Evolutionary conservation across 345 rosid genomes (phyloP).

Genomic region (Nephelium lappaceum): DNA sequence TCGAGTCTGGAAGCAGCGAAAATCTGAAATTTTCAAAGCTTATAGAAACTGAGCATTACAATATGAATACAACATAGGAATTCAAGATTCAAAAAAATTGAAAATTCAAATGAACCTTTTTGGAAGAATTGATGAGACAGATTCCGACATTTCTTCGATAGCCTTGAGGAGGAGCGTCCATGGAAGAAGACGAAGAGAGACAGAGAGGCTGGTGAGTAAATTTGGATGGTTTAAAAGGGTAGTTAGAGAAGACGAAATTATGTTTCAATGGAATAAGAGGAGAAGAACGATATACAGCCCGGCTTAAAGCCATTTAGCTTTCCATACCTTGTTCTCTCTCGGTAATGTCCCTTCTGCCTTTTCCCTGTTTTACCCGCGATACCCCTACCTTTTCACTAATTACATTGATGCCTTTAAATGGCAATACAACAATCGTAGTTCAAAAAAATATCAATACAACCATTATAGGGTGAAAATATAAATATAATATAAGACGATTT

Average conservation of each 20-base stretch:
- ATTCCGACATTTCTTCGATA: constrained; percentile 92
- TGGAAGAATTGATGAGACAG: constrained; percentile 79
- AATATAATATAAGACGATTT: too few species aligned
- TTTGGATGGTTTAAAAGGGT: constrained; percentile 31
- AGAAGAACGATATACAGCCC: constrained; percentile 22
- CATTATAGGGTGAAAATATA: too few species aligned
- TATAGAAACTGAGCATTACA: background rate
- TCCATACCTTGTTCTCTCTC: background rate
- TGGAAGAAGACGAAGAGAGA: constrained; percentile 45
- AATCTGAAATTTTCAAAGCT: constrained; percentile 44
- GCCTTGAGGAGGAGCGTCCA: constrained; percentile 91
- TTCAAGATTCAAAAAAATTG: too few species aligned
- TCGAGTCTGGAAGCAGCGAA: constrained; percentile 92
- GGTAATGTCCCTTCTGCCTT: too few species aligned
- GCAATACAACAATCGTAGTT: too few species aligned
- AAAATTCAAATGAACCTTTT: constrained; percentile 50
- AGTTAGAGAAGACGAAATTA: constrained; percentile 26
- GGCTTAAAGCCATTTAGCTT: constrained; percentile 42
- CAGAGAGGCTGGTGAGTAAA: constrained; percentile 33
- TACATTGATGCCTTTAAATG: too few species aligned
- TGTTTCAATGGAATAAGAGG: constrained; percentile 15
- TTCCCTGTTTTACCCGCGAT: too few species aligned
- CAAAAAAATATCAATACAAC: too few species aligned
- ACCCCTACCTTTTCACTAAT: too few species aligned
- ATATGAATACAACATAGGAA: background rate